Conservation (phyloP, 148 eudicot genomes). For the Vaccinium myrtillus region DNA sequence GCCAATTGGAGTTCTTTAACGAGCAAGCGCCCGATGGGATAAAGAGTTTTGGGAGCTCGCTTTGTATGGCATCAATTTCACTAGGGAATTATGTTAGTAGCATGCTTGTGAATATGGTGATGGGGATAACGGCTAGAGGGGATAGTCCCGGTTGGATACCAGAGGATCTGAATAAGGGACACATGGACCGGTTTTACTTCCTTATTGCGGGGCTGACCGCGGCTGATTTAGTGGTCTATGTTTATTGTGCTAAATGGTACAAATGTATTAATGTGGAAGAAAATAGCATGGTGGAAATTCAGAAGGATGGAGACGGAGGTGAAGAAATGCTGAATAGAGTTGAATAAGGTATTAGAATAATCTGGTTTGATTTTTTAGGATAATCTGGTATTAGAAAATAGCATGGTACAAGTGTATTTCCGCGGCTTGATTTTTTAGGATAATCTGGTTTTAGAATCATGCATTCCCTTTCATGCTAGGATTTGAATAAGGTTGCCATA, state of each 20-base stretch:
- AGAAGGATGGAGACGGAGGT: constrained; percentile 8
- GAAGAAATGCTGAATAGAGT: constrained; percentile 13
- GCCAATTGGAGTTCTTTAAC: constrained; percentile 84
- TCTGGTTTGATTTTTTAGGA: no score
- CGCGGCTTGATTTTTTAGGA: neutral
- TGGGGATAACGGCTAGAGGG: constrained; percentile 49
- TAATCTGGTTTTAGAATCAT: neutral
- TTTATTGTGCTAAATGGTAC: constrained; percentile 68
- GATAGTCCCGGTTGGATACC: constrained; percentile 76
- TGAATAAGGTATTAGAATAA: no score
- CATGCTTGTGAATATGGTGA: constrained; percentile 65
- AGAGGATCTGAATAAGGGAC: constrained; percentile 59
- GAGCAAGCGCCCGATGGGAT: constrained; percentile 93
- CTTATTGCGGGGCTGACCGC: constrained; percentile 53
- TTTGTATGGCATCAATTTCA: constrained; percentile 92
- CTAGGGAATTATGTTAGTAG: constrained; percentile 76
- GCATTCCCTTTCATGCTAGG: neutral
- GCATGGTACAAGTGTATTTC: no score
- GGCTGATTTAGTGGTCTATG: constrained; percentile 47
- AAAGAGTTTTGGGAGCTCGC: constrained; percentile 85
- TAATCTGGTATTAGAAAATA: no score
- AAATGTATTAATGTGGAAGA: constrained; percentile 38
- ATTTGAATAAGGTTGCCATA: neutral
- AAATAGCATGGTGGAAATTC: neutral
- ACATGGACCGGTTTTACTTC: constrained; percentile 78